phyloP scores from a whole-genome alignment of 306 rosid species.

The Rosa lucieae region DNA sequence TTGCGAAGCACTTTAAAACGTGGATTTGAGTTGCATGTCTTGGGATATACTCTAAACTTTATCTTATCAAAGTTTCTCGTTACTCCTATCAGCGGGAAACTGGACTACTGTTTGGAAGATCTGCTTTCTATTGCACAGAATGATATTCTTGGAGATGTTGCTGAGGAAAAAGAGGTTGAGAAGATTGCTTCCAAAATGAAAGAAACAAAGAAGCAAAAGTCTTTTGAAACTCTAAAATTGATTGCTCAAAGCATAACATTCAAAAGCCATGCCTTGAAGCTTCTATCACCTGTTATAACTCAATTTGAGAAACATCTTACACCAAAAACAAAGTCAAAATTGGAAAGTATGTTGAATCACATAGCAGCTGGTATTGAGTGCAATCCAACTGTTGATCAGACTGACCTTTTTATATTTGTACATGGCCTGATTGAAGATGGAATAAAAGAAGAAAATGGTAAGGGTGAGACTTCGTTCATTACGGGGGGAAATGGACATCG shows the following conservation, averaged over 20 bases:
- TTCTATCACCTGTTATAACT: constrained; percentile 65
- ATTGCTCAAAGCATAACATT: constrained; percentile 77
- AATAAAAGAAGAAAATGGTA: constrained; percentile 51
- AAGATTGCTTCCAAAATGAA: constrained; percentile 95
- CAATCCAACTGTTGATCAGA: constrained; percentile 77
- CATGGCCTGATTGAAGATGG: constrained; percentile 79
- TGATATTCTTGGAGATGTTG: constrained; percentile 86
- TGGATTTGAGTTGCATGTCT: constrained; percentile 90
- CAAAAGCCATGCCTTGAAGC: constrained; percentile 64
- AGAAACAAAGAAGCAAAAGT: constrained; percentile 74
- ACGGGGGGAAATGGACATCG: constrained; percentile 31
- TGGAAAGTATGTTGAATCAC: constrained; percentile 74
- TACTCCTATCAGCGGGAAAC: constrained; percentile 53
- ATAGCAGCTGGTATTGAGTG: constrained; percentile 83
- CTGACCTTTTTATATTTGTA: constrained; percentile 65
- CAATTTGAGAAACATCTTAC: constrained; percentile 61
- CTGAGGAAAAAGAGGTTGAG: constrained; percentile 92
- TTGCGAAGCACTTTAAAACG: constrained; percentile 71
- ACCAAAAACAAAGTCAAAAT: constrained; percentile 63
- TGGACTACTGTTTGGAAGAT: constrained; percentile 86
- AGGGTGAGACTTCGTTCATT: constrained; percentile 36
- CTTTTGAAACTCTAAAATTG: constrained; percentile 77
- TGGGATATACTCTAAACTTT: constrained; percentile 82
- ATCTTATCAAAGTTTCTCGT: constrained; percentile 70
- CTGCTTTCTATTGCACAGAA: constrained; percentile 72